A percentile compares a stretch with the other conserved stretches of the same genome.
Conservation (phyloP, 2,329 filamentous ascomycete genomes). For the Fusarium secorum region DNA sequence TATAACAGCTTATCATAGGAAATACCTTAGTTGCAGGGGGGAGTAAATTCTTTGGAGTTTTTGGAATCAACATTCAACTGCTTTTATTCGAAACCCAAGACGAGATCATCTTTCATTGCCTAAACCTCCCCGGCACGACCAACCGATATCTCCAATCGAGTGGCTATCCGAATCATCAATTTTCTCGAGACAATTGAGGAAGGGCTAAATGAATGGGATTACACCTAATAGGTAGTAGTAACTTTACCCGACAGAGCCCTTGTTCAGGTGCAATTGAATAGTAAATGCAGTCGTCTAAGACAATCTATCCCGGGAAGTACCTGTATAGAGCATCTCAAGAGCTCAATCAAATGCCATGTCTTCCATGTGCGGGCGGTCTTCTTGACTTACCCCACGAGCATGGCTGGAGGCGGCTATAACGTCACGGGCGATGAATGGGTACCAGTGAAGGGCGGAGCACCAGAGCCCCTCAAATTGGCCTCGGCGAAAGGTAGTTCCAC, state of each 20-base stretch:
- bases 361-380: slow-evolving; percentile 13
- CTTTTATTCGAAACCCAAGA: slow-evolving; percentile 1
- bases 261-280: not conserved
- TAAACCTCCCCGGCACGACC: not conserved
- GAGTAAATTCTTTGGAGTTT: slow-evolving; percentile 26
- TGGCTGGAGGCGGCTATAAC: slow-evolving; percentile 19
- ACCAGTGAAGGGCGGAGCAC: slow-evolving; percentile 26
- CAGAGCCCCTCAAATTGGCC: slow-evolving; percentile 22
- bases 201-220: not conserved
- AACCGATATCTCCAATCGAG: not conserved
- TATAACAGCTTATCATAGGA: slow-evolving; percentile 28
- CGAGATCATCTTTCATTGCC: not conserved
- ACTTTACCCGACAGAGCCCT: not conserved
- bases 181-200: not conserved
- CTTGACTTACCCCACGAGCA: slow-evolving; percentile 32
- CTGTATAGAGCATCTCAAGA: not conserved
- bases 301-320: too few relatives aligned
- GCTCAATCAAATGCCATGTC: not conserved
- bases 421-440: slow-evolving; percentile 32
- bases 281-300: not conserved
- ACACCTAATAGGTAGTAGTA: not conserved
- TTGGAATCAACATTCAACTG: slow-evolving; percentile 4
- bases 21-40: slow-evolving; percentile 2
- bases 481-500: slow-evolving; percentile 52
- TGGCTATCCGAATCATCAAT: not conserved